Conservation (phyloP, 2,329 filamentous ascomycete genomes). For the Phoma sp. region DNA sequence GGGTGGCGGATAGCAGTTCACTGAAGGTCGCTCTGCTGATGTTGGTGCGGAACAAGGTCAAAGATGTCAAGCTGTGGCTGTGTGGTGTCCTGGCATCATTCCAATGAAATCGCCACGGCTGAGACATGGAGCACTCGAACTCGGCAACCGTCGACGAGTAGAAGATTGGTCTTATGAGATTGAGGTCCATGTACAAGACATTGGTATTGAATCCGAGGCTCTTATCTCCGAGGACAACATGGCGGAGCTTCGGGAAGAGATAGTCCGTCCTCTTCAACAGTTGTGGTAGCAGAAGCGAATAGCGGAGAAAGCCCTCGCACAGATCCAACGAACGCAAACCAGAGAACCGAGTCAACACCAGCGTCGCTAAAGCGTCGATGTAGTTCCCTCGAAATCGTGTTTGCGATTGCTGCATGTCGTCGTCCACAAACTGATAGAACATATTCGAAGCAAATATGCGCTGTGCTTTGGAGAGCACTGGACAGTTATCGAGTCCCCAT, state of each 20-base stretch:
- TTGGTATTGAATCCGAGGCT: constrained; percentile 13
- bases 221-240: constrained; percentile 28
- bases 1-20: constrained; percentile 26
- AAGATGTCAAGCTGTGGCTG: constrained; percentile 22
- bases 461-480: constrained; percentile 23
- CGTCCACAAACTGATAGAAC: constrained; percentile 32
- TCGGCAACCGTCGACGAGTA: constrained; percentile 25
- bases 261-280: constrained; percentile 29
- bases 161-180: constrained; percentile 33
- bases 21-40: constrained; percentile 28
- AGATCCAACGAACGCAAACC: constrained; percentile 27
- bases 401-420: constrained; percentile 30
- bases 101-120: constrained; percentile 34
- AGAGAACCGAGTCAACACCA: constrained; percentile 29
- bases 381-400: constrained; percentile 26
- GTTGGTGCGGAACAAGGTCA: constrained; percentile 33
- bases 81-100: constrained; percentile 20
- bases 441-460: constrained; percentile 28
- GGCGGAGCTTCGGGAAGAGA: constrained; percentile 27
- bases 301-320: constrained; percentile 32
- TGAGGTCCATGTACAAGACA: constrained; percentile 32
- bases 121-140: constrained; percentile 32
- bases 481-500: constrained; percentile 32
- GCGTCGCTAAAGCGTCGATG: constrained; percentile 30
- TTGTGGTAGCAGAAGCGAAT: constrained; percentile 36